A percentile compares a stretch with the other conserved stretches of the same genome.
phyloP scores from a whole-genome alignment of 495 filamentous ascomycete genomes.

The Monascus purpureus region DNA sequence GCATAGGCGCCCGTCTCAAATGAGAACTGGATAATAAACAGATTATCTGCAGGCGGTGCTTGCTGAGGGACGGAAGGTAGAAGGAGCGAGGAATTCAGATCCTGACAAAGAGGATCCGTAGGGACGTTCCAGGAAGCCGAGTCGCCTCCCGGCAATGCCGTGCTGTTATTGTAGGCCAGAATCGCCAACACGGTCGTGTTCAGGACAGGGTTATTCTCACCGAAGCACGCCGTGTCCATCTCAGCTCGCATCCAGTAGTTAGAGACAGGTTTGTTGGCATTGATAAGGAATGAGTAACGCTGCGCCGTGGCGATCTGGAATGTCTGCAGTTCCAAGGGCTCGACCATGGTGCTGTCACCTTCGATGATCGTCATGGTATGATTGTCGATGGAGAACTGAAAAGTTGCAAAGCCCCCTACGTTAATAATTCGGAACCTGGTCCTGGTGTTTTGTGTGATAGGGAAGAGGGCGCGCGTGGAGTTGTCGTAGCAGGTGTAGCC shows the following conservation, averaged over 20 bases:
- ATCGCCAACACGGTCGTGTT: constrained; percentile 28
- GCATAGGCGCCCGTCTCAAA: constrained; percentile 1
- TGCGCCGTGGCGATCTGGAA: constrained; percentile 39
- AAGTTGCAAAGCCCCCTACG: constrained; percentile 36
- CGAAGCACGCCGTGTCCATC: constrained; percentile 2
- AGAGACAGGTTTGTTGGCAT: constrained; percentile 26
- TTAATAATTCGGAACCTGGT: constrained; percentile 41
- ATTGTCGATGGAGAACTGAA: constrained; percentile 33
- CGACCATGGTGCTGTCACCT: constrained; percentile 31
- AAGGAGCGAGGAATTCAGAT: constrained; percentile 2
- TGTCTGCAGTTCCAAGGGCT: constrained; percentile 29
- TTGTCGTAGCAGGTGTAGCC: constrained; percentile 19
- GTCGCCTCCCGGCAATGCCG: background rate
- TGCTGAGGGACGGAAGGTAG: background rate
- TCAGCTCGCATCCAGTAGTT: constrained; percentile 28
- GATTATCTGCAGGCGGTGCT: constrained; percentile 1
- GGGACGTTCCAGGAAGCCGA: background rate
- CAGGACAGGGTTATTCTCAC: background rate
- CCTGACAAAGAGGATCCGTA: background rate
- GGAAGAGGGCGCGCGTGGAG: constrained; percentile 11
- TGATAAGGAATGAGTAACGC: constrained; percentile 41
- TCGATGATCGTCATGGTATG: constrained; percentile 38
- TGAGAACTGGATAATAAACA: constrained; percentile 1
- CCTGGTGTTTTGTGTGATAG: background rate
- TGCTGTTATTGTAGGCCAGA: constrained; percentile 17